phyloP scores from a whole-genome alignment of 768 basidiomycete species.

The Rhizopogon roseolus region DNA sequence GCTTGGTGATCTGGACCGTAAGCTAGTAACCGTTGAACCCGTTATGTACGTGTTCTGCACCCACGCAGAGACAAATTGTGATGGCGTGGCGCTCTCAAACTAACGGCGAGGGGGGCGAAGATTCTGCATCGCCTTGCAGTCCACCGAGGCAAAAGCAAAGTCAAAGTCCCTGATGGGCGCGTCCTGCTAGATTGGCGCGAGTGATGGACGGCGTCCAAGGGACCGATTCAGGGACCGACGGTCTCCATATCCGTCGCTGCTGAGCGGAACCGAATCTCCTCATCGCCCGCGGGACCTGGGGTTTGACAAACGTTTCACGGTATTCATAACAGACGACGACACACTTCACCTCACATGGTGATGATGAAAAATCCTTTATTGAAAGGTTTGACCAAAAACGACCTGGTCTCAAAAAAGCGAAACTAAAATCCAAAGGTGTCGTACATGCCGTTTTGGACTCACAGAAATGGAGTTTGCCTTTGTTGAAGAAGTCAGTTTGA shows the following conservation, averaged over 20 bases:
- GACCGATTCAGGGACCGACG: slow-evolving; percentile 6
- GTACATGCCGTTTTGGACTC: background rate
- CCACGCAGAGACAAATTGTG: slow-evolving; percentile 3
- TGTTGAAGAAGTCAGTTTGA: background rate
- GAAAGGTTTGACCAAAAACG: background rate
- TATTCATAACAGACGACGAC: background rate
- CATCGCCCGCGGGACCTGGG: background rate
- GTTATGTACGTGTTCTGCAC: slow-evolving; percentile 3
- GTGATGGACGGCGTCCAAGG: slow-evolving; percentile 2
- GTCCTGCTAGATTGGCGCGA: background rate
- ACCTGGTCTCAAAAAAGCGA: background rate
- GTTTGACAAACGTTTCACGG: background rate
- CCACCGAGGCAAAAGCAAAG: background rate
- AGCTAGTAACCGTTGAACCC: too few species aligned
- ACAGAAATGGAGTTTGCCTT: background rate
- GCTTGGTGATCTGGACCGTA: background rate
- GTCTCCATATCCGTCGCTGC: background rate
- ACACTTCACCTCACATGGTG: background rate
- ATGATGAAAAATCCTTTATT: background rate
- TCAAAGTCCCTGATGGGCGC: background rate
- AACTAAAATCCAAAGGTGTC: slow-evolving; percentile 1
- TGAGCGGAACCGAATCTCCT: background rate
- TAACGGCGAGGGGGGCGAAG: background rate
- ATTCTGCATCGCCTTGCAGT: slow-evolving; percentile 1
- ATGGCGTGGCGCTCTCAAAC: background rate